Percentiles rank a stretch among this genome's conserved stretches.
phyloP scores from a whole-genome alignment of 2,329 filamentous ascomycete species.

The Ceratocystis smalleyi region DNA sequence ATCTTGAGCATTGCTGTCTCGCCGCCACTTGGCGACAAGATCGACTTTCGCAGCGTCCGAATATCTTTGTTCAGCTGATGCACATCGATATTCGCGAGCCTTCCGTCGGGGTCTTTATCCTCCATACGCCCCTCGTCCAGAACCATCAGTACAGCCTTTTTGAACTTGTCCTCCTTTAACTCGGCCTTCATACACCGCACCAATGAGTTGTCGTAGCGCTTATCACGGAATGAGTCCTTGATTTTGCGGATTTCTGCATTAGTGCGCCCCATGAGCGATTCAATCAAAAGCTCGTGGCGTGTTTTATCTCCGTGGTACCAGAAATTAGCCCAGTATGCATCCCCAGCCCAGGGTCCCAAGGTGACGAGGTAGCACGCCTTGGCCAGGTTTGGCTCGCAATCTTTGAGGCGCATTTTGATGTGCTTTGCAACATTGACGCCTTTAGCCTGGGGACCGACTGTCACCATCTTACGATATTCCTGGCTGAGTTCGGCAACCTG shows the following conservation, averaged over 20 bases:
- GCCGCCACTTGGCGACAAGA: conserved; percentile 62
- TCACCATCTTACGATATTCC: conserved; percentile 84
- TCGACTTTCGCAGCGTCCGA: conserved; percentile 49
- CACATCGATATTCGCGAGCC: conserved; percentile 40
- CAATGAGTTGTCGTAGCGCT: conserved; percentile 73
- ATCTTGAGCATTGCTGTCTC: conserved; percentile 79
- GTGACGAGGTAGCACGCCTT: conserved; percentile 86
- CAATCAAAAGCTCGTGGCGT: conserved; percentile 77
- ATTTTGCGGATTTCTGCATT: conserved; percentile 79
- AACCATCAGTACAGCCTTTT: conserved; percentile 67
- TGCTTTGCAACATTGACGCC: conserved; percentile 78
- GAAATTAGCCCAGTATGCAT: conserved; percentile 96
- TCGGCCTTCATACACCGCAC: conserved; percentile 80
- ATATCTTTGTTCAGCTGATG: conserved; percentile 55
- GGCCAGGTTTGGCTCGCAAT: conserved; percentile 59
- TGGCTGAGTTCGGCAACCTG: conserved; percentile 73
- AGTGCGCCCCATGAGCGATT: conserved; percentile 75
- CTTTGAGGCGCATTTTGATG: conserved; percentile 61
- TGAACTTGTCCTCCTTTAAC: conserved; percentile 91
- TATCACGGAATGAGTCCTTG: conserved; percentile 78
- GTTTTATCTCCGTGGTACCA: conserved; percentile 86
- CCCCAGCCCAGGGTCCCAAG: conserved; percentile 77
- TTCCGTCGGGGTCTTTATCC: conserved; percentile 53
- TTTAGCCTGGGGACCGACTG: conserved; percentile 54
- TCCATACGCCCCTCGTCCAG: conserved; percentile 75